phyloP scores from a whole-genome alignment of 495 filamentous ascomycete genomes.

The Penicillium macrosclerotiorum region DNA sequence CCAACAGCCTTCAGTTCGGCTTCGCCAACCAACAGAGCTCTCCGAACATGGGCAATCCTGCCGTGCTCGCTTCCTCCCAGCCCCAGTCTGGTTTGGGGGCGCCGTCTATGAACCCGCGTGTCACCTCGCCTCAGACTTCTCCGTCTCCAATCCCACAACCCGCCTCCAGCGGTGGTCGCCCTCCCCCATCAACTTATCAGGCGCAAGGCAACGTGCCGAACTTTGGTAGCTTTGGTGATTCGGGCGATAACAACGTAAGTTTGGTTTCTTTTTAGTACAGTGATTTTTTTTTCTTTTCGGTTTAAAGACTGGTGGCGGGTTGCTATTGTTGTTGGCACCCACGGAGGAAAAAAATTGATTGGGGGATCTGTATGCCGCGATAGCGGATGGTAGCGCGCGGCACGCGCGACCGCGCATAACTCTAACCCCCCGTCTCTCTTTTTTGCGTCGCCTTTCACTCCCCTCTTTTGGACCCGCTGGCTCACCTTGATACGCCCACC shows the following conservation, averaged over 20 bases:
- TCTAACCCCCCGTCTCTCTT: conserved; percentile 1
- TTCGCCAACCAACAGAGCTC: conserved; percentile 63
- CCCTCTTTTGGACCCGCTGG: conserved; percentile 11
- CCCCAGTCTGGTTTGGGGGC: conserved; percentile 56
- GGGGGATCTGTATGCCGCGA: no score
- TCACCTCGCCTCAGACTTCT: conserved; percentile 71
- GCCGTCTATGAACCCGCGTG: conserved; percentile 60
- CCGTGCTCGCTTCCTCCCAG: conserved; percentile 45
- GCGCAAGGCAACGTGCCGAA: conserved; percentile 61
- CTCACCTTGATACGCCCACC: conserved; percentile 58
- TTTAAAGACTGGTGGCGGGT: no score
- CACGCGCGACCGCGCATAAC: conserved; percentile 12
- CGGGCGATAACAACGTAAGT: conserved; percentile 69
- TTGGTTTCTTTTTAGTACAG: neutral
- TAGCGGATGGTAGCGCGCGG: conserved; percentile 6
- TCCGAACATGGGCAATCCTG: conserved; percentile 58
- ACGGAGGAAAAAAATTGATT: no score
- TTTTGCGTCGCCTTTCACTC: neutral
- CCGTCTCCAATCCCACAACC: conserved; percentile 89
- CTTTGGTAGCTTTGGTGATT: conserved; percentile 77
- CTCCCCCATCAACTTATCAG: conserved; percentile 65
- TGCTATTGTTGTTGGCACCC: no score
- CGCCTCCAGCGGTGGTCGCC: conserved; percentile 79
- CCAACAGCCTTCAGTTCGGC: conserved; percentile 74
- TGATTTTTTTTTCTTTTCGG: conserved; percentile 14